Evolutionary conservation across 192 early-diverging fungal species (phyloP), one percentile per base, ranked within the genome.

Genomic region (Backusella tarrabulga): DNA sequence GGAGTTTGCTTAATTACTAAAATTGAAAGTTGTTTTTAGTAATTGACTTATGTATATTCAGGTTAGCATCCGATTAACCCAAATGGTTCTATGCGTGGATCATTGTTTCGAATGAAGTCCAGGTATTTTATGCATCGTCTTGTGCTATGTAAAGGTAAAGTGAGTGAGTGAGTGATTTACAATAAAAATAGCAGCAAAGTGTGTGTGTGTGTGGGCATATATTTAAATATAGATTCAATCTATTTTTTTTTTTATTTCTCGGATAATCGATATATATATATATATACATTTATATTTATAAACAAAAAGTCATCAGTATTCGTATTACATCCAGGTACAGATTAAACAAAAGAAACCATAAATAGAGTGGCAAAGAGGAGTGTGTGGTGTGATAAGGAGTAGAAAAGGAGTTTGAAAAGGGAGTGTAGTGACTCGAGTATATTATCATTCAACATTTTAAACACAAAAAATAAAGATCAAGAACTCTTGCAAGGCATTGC

Each of bases 351-450:
- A 63, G 23, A 29, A 63, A 11, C 23, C 56, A 63, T 63, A 63
- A 63, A 63, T 63, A 63, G 56, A 63, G 56, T 63, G 56, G 56
- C 56, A 68, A 68, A 68, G 67, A 34, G 67, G 67, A 68, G 67
- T 34, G 38, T 40, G 1, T 8, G 1, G 35, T n/a, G 38, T 40
- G 68, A 38, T 23, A 63, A 70, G 34, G 68, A 38, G 68, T 14
- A 38, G 68, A 23, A 38, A 23, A 70, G 68, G n/a, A 70, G 68
- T 41, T 40, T 70, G 40, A 69, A 21, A 35, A 36, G 34, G 56
- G 56, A 63, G 56, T 63, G 23, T 63, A 63, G 56, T 63, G 56
- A 63, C 4, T 63, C 23, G 56, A 63, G 56, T 63, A 63, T 63
- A 29, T 12, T 63, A 63, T 63, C 56, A 63, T 23, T 11, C 26